Percentiles rank a stretch among this genome's conserved stretches.
Conservation (phyloP, 306 rosid genomes). For the Vachellia collinsii region DNA sequence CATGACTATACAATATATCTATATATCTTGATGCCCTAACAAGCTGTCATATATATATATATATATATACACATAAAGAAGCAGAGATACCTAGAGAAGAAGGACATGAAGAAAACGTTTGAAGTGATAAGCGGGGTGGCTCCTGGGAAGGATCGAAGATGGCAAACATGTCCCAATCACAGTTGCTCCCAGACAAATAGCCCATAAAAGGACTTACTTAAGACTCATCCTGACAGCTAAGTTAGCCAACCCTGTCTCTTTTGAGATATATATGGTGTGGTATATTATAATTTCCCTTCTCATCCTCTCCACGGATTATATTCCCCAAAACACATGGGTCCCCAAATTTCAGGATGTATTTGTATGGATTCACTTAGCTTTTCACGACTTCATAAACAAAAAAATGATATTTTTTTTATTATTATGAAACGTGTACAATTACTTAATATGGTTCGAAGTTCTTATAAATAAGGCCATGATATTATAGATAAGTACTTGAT, state of each 20-base stretch:
- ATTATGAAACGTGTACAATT: neutral
- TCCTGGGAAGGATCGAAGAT: constrained; percentile 37
- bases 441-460: constrained; percentile 23
- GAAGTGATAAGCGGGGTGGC: constrained; percentile 47
- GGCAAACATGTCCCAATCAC: constrained; percentile 52
- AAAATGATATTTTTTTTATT: neutral
- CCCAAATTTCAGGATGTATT: constrained; percentile 38
- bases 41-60: neutral
- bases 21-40: neutral
- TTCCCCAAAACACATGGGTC: constrained; percentile 30
- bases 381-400: neutral
- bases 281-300: constrained; percentile 32
- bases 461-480: neutral
- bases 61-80: neutral
- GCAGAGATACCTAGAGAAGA: neutral
- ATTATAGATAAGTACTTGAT: neutral
- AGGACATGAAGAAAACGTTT: constrained; percentile 31
- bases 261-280: constrained; percentile 14
- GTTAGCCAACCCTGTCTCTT: constrained; percentile 50
- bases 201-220: constrained; percentile 40
- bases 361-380: constrained; percentile 32
- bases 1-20: constrained; percentile 33
- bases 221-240: constrained; percentile 37
- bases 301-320: neutral
- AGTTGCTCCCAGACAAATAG: constrained; percentile 45